phyloP scores from a whole-genome alignment of 1,139 yeast species.

The Pichia sp. region DNA sequence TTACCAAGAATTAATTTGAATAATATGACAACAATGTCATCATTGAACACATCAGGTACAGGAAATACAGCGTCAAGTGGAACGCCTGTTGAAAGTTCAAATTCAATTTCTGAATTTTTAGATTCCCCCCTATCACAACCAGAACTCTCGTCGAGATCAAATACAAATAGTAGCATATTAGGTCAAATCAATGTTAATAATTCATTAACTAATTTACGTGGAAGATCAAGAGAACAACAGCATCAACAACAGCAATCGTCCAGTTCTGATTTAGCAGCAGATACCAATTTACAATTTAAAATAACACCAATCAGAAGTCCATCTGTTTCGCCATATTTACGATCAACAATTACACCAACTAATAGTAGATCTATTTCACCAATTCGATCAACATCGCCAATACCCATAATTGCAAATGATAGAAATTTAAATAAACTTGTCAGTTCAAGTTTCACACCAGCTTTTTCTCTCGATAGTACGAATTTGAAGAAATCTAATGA shows the following conservation, averaged over 20 bases:
- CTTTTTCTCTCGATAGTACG: slow-evolving; percentile 9
- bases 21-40: too few species aligned
- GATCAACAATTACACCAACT: slow-evolving; percentile 15
- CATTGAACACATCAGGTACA: neutral
- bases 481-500: too few species aligned
- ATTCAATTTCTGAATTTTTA: slow-evolving; percentile 32
- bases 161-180: neutral
- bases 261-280: slow-evolving; percentile 21
- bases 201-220: neutral
- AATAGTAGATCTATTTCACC: slow-evolving; percentile 22
- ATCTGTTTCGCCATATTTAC: slow-evolving; percentile 18
- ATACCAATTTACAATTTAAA: slow-evolving; percentile 24
- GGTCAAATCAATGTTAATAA: neutral
- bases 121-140: slow-evolving; percentile 3
- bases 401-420: slow-evolving; percentile 11
- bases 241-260: too few species aligned
- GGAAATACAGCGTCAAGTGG: too few species aligned
- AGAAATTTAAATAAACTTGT: slow-evolving; percentile 12
- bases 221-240: neutral
- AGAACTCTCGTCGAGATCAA: neutral
- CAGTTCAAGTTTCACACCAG: slow-evolving; percentile 14
- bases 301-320: slow-evolving; percentile 28
- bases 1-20: slow-evolving; percentile 2
- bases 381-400: slow-evolving; percentile 12
- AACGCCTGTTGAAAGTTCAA: slow-evolving; percentile 30